These are phyloP conservation scores for Euphorbia schlechtendalii DNA, from an alignment of 441 rosid species.

Conservation along the genomic window DNA sequence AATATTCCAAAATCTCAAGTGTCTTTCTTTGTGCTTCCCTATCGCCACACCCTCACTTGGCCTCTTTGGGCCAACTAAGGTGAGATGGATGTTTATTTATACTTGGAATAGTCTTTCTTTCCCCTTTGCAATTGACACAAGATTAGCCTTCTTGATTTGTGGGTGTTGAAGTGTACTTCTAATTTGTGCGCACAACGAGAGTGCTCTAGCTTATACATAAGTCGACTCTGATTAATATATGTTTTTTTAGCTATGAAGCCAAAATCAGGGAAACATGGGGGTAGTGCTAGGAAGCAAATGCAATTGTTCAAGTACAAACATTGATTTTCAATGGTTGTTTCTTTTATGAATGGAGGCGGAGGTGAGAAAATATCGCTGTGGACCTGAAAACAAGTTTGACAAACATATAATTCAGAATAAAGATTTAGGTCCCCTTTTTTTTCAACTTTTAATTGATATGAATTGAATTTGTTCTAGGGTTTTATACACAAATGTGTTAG, in stretches of 20 bases:
- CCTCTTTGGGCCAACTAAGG: not conserved
- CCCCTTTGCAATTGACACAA: not conserved
- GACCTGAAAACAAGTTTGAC: too few relatives aligned
- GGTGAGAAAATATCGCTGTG: not conserved
- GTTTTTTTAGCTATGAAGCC: not conserved
- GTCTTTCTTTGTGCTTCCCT: not conserved
- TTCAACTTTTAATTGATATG: too few relatives aligned
- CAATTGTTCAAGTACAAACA: not conserved
- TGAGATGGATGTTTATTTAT: too few relatives aligned
- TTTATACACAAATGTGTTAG: too few relatives aligned
- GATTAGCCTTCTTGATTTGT: too few relatives aligned
- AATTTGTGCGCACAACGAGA: too few relatives aligned
- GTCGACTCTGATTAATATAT: not conserved
- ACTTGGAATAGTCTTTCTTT: not conserved
- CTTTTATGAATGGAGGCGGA: not conserved
- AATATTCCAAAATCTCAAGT: constrained; percentile 11
- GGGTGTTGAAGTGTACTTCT: too few relatives aligned
- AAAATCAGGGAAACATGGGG: not conserved
- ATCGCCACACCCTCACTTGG: not conserved
- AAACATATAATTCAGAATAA: too few relatives aligned
- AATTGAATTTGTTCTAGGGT: too few relatives aligned
- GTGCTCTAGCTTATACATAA: not conserved
- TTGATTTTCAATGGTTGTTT: not conserved
- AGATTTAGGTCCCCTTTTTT: too few relatives aligned
- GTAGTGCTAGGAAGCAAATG: not conserved